A percentile compares a stretch with the other conserved stretches of the same genome.
Conservation (phyloP, 140 eudicot genomes). For the Anethum foeniculum region DNA sequence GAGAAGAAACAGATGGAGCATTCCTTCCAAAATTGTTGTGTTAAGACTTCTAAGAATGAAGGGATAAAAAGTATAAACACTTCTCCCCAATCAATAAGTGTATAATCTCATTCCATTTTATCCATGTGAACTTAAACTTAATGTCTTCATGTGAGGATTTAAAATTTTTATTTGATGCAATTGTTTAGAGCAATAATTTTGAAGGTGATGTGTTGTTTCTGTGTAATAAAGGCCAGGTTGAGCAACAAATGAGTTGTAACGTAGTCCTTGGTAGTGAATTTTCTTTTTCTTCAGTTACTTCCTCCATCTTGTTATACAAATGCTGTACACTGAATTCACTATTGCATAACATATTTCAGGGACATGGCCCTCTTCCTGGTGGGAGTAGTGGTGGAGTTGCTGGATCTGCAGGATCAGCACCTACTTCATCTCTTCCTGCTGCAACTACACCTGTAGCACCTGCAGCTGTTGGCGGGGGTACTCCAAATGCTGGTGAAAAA, state of each 20-base stretch:
- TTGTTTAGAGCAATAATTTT: background rate
- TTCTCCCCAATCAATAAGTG: too few relatives aligned
- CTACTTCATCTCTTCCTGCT: constrained; percentile 7
- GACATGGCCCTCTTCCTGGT: constrained; percentile 40
- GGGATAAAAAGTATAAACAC: too few relatives aligned
- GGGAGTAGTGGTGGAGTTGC: constrained; percentile 27
- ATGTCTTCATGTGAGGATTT: background rate
- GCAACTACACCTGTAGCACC: background rate
- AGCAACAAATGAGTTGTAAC: background rate
- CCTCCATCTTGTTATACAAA: background rate
- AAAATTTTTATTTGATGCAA: background rate
- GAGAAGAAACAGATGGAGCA: too few relatives aligned
- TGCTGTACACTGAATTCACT: constrained; percentile 9
- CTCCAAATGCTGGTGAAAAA: constrained; percentile 38
- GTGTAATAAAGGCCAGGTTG: background rate
- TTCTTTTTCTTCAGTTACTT: background rate
- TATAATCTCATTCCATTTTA: too few relatives aligned
- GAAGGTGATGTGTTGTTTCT: background rate
- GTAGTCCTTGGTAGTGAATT: background rate
- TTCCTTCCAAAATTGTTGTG: too few relatives aligned
- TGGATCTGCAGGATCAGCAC: constrained; percentile 9
- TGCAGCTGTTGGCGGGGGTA: constrained; percentile 31
- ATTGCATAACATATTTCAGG: constrained; percentile 33
- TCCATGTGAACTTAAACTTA: background rate
- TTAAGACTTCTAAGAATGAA: too few relatives aligned